Base-by-base conservation (phyloP, 345 rosid species). In the Melaleuca alternifolia region DNA sequence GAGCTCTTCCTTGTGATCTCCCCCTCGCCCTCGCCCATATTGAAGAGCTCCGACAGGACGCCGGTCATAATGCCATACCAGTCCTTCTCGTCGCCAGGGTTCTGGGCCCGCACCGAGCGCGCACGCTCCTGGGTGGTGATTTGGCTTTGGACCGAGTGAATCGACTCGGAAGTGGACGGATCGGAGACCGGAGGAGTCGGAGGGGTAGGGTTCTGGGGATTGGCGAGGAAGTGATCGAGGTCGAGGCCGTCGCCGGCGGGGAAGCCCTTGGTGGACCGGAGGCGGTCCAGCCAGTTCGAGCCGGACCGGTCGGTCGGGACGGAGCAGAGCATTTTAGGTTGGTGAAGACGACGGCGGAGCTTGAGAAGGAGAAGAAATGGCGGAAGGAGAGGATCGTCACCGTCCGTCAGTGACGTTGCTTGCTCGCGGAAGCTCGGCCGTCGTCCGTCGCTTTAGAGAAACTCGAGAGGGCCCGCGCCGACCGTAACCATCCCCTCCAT, bases 231-330 rank as follows among this genome's bases (percentile, higher is more conserved):
- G 83, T 93, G 92, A 86, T 90, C 97, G 86, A 96, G 97, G 85
- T 89, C 93, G 88, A 90, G 90, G 89, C 92, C 87, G 41, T 93
- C 96, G 62, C 87, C 92, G 52, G 89, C 62, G 21, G 98, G 92
- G 84, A 97, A 86, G 89, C 99, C 99, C 90, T 90, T 97, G 91
- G 84, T 93, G 84, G 96, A 89, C 23, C 99, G 95, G 85, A 97
- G 97, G 20, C 99, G 97, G 89, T 94, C 95, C 75, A 97, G 93
- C 98, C 99, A 97, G 88, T 90, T 94, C 26, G 96, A 92, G 57
- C 90, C 88, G 87, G 96, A 91, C 92, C 93, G 93, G 83, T 84
- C 92, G 89, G 92, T 86, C 44, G 92, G 77, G 85, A 92, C 83
- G 82, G 99, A 93, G 91, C 93, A 95, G 71, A 94, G 89, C 99